Evolutionary conservation across 1,139 yeast genomes (phyloP).

Genomic region (Hyphopichia khmerensis): DNA sequence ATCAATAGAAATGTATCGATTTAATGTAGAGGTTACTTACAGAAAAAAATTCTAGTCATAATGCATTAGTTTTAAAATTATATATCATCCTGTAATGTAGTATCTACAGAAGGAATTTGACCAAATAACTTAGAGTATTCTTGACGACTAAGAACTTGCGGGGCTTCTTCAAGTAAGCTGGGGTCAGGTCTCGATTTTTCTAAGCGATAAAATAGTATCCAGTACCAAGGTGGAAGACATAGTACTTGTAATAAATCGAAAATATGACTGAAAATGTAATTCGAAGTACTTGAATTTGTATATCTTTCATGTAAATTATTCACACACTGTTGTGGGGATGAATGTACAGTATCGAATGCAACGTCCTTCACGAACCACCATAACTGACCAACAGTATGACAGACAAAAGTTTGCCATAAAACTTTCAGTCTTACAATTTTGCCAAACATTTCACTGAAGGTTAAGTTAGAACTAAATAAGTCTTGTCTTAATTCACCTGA

Average conservation of each 20-base stretch:
- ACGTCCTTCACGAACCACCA: conserved; percentile 40
- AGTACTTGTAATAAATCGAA: conserved; percentile 10
- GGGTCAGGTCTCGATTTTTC: background rate
- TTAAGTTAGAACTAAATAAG: background rate
- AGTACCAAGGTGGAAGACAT: conserved; percentile 44
- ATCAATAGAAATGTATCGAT: no score
- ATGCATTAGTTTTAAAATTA: no score
- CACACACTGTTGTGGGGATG: conserved; percentile 15
- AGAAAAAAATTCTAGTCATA: no score
- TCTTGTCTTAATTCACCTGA: conserved; percentile 7
- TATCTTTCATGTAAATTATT: conserved; percentile 12
- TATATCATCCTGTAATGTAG: no score
- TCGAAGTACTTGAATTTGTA: conserved; percentile 8
- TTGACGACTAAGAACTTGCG: background rate
- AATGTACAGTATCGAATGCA: conserved; percentile 18
- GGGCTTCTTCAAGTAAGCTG: background rate
- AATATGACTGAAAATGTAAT: conserved; percentile 13
- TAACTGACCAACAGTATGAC: conserved; percentile 29
- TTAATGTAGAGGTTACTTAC: no score
- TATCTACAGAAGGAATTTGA: background rate
- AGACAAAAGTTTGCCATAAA: conserved; percentile 20
- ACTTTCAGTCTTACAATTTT: conserved; percentile 8
- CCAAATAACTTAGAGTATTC: background rate
- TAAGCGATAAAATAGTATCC: conserved; percentile 17
- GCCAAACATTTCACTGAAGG: conserved; percentile 1